These are phyloP conservation scores for Paramyrothecium sp. DNA, from an alignment of 2,329 filamentous ascomycete species.

Conservation along the genomic window DNA sequence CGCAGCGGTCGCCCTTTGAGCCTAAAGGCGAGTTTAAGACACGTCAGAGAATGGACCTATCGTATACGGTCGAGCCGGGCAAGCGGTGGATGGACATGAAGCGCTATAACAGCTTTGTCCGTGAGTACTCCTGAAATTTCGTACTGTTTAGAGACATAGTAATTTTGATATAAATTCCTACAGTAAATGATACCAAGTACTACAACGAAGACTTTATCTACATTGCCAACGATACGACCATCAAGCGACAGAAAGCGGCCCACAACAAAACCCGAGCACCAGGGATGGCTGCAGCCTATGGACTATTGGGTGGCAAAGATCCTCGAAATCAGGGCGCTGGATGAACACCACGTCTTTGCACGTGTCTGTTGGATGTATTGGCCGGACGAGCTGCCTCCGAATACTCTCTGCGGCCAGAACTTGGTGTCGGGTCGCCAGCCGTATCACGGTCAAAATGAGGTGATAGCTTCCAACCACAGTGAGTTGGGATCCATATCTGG, in stretches of 20 bases:
- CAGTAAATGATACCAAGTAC: constrained; percentile 59
- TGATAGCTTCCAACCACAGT: constrained; percentile 73
- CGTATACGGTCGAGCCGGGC: too few relatives aligned
- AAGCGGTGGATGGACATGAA: too few relatives aligned
- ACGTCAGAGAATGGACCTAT: too few relatives aligned
- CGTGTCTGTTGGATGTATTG: constrained; percentile 76
- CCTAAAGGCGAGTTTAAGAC: too few relatives aligned
- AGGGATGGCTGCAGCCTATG: too few relatives aligned
- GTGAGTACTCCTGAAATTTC: too few relatives aligned
- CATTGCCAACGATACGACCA: constrained; percentile 56
- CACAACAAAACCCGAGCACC: constrained; percentile 25
- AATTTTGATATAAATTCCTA: too few relatives aligned
- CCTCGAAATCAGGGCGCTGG: constrained; percentile 71
- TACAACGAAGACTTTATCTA: constrained; percentile 58
- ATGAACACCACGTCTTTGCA: constrained; percentile 73
- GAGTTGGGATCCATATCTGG: too few relatives aligned
- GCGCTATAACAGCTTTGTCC: too few relatives aligned
- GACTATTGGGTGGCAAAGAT: constrained; percentile 75
- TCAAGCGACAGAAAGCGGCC: constrained; percentile 49
- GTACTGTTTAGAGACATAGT: too few relatives aligned
- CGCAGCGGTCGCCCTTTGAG: too few relatives aligned
- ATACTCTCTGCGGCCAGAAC: constrained; percentile 51
- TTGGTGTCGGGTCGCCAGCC: constrained; percentile 53
- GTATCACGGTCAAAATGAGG: constrained; percentile 67
- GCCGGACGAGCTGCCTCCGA: constrained; percentile 65